These are phyloP conservation scores for Hypoxylon fuscum DNA, from an alignment of 495 filamentous ascomycete genomes.

Conservation along the genomic window DNA sequence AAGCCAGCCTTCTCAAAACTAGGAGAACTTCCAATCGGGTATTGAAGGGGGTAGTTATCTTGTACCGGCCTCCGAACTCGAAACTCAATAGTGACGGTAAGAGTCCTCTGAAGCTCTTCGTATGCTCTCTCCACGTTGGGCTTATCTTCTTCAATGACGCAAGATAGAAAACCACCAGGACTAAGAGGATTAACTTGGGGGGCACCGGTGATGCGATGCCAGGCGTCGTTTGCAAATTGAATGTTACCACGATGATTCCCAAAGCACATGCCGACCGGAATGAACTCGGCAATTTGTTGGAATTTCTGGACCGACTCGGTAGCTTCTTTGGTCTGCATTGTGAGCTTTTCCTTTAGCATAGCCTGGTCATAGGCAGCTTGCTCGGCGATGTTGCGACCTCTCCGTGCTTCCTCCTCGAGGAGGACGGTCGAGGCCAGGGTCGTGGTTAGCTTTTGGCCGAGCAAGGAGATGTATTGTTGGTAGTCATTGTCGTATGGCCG, in stretches of 20 bases:
- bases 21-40: constrained; percentile 48
- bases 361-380: constrained; percentile 72
- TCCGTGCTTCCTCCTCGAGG: constrained; percentile 75
- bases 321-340: constrained; percentile 70
- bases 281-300: constrained; percentile 76
- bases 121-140: constrained; percentile 43
- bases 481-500: constrained; percentile 76
- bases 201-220: constrained; percentile 69
- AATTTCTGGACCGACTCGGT: constrained; percentile 75
- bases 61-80: constrained; percentile 43
- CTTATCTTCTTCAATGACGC: constrained; percentile 53
- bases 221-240: constrained; percentile 75
- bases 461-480: constrained; percentile 70
- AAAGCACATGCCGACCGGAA: constrained; percentile 77
- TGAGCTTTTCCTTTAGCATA: constrained; percentile 71
- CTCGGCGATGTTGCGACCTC: constrained; percentile 71
- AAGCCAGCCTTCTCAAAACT: constrained; percentile 54
- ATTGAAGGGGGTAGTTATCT: constrained; percentile 32
- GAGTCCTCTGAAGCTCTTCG: constrained; percentile 46
- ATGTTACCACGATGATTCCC: constrained; percentile 68
- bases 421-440: constrained; percentile 75
- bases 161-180: constrained; percentile 47
- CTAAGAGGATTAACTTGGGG: constrained; percentile 55
- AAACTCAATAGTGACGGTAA: constrained; percentile 53
- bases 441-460: constrained; percentile 74